Base-by-base conservation (phyloP, 140 eudicot species). In the Senecio squalidus region DNA sequence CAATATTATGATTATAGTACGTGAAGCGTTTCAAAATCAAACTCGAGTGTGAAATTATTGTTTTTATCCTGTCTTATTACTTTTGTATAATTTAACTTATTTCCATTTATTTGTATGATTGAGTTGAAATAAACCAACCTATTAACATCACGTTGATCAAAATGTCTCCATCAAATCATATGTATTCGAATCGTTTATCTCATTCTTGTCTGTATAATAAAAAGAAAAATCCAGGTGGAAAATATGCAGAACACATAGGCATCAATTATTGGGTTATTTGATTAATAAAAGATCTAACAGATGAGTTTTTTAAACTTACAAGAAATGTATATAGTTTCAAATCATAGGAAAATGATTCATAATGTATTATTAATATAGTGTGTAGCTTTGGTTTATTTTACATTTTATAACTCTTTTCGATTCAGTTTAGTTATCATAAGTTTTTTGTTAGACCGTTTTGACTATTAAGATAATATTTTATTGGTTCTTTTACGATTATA, bases 241-340 rank as follows among this genome's bases (percentile, higher is more conserved):
- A 56, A 56, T 17, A 44, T 72, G 38, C n/a, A 21, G 45, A 21
- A 72, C 77, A 64, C 76, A 43, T 53, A 38, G 72, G 67, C 72
- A 72, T 56, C 77, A 72, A 72, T 72, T 20, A 72, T 72, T 72
- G 77, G 64, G 47, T 55, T 55, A 2, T 45, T 21, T 71, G 54
- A 71, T 55, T 44, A 36, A 55, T 33, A 46, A 31, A 34, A 49
- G 7, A 24, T 25, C 23, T 14, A 11, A 63, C 14, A 25, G 40
- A 28, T 30, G 20, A 20, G 44, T 17, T 55, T 56, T 55, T 36
- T 2, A 13, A 55, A 27, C 61, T 26, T 58, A 47, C 77, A 72
- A 72, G 77, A 45, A 72, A 72, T 34, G 77, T 64, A 45, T 44
- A 10, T 33, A 6, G 20, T 52, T 47, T 40, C 4, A n/a, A n/a